Evolutionary conservation across 1,284 basidiomycete species (phyloP), one percentile per base, ranked within the genome.

Genomic region (Ganoderma leucocontextum): DNA sequence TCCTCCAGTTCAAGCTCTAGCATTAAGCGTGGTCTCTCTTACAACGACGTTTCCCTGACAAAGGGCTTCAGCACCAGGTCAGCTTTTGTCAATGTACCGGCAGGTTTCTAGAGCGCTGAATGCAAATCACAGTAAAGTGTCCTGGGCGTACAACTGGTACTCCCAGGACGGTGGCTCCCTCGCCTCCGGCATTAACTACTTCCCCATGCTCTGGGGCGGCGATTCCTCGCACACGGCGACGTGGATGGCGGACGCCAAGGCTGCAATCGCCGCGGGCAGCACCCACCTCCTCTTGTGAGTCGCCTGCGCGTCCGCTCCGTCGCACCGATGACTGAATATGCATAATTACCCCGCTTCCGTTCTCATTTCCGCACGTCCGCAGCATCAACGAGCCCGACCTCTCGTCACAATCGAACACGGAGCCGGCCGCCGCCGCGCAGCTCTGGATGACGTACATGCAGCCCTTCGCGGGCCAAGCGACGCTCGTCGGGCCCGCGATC

Each of bases 301-400:
- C 22, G 9, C 15, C 41, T 38, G 13, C 41, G 44, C 44, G 39
- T 38, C 49, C 25, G 33, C 38, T 12, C 10, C 10, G 17, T 19
- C 47, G 36, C 19, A 33, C 29, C 44, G 17, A 33, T 36, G 38
- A 38, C 55, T 38, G 29, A 38, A 39, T 55, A 25, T 29, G 29
- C 29, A 29, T 29, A 29, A 29, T 29, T 29, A 29, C 29, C 38
- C 19, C 22, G 36, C 38, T 36, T 47, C 33, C 59, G 6, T 19
- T n/a, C 33, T 12, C 25, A 55, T 55, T 33, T 55, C 52, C 41
- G 36, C 58, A 35, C 52, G 15, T 36, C 55, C 63, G 41, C 69
- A 80, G 79, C 65, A 73, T 78, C 70, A 80, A 80, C 76, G 79
- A 80, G 72, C 78, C 78, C 59, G 78, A 80, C 70, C 73, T 78